These are phyloP conservation scores for Prunus persica DNA, from an alignment of 306 rosid species.

Conservation along the genomic window DNA sequence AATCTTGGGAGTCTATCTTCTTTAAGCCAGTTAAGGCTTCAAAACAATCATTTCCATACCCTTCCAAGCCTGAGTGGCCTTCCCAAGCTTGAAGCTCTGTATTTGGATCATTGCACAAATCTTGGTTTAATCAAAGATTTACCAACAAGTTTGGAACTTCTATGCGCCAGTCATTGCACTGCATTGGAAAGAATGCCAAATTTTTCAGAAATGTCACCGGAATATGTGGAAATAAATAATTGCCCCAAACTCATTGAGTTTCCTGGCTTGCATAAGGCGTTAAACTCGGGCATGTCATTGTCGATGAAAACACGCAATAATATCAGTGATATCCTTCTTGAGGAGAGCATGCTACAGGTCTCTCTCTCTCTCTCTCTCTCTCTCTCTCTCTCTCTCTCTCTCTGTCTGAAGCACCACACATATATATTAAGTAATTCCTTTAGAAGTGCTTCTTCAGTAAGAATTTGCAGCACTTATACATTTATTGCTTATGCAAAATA, in stretches of 20 bases:
- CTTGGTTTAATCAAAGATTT: background rate
- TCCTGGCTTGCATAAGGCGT: slow-evolving; percentile 14
- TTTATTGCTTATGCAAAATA: no score
- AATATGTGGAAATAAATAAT: background rate
- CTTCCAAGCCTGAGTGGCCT: background rate
- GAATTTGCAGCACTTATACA: no score
- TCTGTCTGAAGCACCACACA: no score
- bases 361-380: background rate
- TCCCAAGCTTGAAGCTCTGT: background rate
- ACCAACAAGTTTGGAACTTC: slow-evolving; percentile 2
- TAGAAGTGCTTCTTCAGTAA: no score
- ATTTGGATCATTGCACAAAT: background rate
- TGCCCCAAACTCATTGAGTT: slow-evolving; percentile 12
- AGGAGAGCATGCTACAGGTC: slow-evolving; percentile 20
- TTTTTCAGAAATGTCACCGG: background rate
- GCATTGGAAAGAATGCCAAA: slow-evolving; percentile 13
- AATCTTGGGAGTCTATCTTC: slow-evolving; percentile 7
- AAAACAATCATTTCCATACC: background rate
- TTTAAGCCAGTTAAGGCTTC: background rate
- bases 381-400: background rate
- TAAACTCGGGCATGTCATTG: background rate
- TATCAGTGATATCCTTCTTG: background rate
- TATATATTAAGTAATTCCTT: no score
- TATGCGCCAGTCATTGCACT: background rate
- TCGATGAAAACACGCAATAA: slow-evolving; percentile 7